These are phyloP conservation scores for Colletotrichum agaves DNA, from an alignment of 2,329 filamentous ascomycete genomes.

Conservation along the genomic window DNA sequence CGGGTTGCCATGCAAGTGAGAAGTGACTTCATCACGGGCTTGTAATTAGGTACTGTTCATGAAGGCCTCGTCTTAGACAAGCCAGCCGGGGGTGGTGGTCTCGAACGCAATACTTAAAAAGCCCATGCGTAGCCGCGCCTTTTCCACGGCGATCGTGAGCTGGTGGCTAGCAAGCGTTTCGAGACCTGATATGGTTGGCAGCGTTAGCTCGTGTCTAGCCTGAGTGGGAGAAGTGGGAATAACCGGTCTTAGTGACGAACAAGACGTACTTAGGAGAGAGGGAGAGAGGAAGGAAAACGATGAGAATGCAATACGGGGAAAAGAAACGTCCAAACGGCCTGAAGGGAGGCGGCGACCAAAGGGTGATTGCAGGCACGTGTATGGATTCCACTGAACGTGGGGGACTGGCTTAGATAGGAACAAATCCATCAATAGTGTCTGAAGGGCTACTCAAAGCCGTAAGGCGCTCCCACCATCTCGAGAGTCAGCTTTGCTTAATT, in stretches of 20 bases:
- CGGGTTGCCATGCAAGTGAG: slow-evolving; percentile 17
- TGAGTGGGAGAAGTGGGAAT: neutral
- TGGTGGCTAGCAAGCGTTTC: neutral
- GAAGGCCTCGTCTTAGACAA: neutral
- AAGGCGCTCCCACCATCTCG: neutral
- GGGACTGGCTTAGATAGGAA: neutral
- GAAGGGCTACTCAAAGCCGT: slow-evolving; percentile 4
- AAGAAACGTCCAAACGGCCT: neutral
- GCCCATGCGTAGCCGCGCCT: slow-evolving; percentile 15
- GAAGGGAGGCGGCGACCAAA: neutral
- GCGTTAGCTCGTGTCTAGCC: neutral
- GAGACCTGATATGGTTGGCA: no score
- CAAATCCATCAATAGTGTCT: slow-evolving; percentile 22
- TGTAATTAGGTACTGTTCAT: neutral
- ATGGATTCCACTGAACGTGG: slow-evolving; percentile 1
- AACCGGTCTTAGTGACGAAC: neutral
- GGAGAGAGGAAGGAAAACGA: neutral
- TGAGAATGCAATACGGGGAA: neutral
- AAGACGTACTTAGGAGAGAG: neutral
- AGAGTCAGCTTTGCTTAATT: slow-evolving; percentile 9
- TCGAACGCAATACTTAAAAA: slow-evolving; percentile 5
- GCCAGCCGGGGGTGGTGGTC: neutral
- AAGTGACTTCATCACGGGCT: slow-evolving; percentile 13
- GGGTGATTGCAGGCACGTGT: neutral
- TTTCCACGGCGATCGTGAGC: neutral